Evolutionary conservation across 1,284 basidiomycete genomes (phyloP).

Genomic region (Pyrrhoderma lamaoense): DNA sequence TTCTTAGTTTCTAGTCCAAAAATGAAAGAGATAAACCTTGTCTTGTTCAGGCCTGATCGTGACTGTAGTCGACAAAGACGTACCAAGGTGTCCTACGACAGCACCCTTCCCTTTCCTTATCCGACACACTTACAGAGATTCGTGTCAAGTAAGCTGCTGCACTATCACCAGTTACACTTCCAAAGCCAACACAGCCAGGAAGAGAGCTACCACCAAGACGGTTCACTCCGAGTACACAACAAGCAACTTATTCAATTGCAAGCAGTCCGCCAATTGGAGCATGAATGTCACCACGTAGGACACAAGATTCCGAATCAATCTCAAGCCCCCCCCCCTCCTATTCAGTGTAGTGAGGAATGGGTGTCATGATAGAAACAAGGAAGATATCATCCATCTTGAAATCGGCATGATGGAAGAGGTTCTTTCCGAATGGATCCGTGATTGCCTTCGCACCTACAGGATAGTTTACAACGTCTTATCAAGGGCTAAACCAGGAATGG

Average conservation of each 20-base stretch:
- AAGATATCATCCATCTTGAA: conserved; percentile 85
- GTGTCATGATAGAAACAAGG: conserved; percentile 92
- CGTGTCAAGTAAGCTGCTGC: conserved; percentile 58
- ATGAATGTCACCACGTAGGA: conserved; percentile 50
- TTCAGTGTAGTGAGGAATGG: conserved; percentile 94
- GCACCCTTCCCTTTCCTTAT: conserved; percentile 72
- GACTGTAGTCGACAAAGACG: conserved; percentile 39
- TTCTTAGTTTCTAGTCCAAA: conserved; percentile 35
- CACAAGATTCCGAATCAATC: conserved; percentile 82
- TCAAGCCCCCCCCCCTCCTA: conserved; percentile 99
- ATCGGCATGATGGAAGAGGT: conserved; percentile 86
- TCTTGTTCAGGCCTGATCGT: conserved; percentile 42
- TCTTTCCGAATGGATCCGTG: conserved; percentile 95
- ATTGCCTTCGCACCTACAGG: conserved; percentile 74
- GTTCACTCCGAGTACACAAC: conserved; percentile 98
- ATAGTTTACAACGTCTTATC: conserved; percentile 90
- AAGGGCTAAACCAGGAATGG: conserved; percentile 66
- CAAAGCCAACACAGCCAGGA: conserved; percentile 90
- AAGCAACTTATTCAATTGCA: conserved; percentile 92
- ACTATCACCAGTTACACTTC: conserved; percentile 89
- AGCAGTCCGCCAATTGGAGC: conserved; percentile 86
- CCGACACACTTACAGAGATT: conserved; percentile 41
- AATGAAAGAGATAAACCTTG: conserved; percentile 46
- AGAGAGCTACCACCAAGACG: conserved; percentile 90
- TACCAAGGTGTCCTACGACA: conserved; percentile 71